Conservation (phyloP, 345 rosid genomes). For the Pugionium dolabratum region DNA sequence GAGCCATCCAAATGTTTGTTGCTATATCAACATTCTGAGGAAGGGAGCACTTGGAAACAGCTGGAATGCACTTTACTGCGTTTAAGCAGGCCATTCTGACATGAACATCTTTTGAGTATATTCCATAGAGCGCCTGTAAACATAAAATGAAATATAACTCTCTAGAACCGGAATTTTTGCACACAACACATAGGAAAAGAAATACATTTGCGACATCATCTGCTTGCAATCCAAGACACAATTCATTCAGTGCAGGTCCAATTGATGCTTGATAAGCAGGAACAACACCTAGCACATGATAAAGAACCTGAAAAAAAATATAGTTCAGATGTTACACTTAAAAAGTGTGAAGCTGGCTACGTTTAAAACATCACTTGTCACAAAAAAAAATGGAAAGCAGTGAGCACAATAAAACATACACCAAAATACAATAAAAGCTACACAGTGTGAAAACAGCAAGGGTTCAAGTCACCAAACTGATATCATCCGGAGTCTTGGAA, state of each 20-base stretch:
- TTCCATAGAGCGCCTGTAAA: constrained; percentile 82
- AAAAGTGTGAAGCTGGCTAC: not conserved
- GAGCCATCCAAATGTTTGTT: constrained; percentile 88
- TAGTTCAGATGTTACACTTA: constrained; percentile 8
- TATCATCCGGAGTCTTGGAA: constrained; percentile 92
- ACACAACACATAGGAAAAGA: constrained; percentile 19
- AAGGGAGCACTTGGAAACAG: constrained; percentile 70
- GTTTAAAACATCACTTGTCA: not conserved
- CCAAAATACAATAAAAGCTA: constrained; percentile 4
- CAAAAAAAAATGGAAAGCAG: not conserved
- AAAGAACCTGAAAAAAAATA: constrained; percentile 66
- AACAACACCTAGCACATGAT: constrained; percentile 82
- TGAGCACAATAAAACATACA: not conserved
- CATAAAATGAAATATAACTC: constrained; percentile 29
- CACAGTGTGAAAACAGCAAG: constrained; percentile 23
- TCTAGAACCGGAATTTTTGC: not conserved
- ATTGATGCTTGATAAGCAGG: constrained; percentile 82
- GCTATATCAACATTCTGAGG: constrained; percentile 76
- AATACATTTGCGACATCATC: constrained; percentile 84
- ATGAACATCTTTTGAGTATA: constrained; percentile 91
- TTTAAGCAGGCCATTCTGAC: constrained; percentile 97
- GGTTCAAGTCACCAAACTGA: constrained; percentile 57
- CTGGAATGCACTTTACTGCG: constrained; percentile 92
- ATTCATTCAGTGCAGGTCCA: constrained; percentile 86
- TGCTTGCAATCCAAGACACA: constrained; percentile 88